A percentile compares a stretch with the other conserved stretches of the same genome.
phyloP scores from a whole-genome alignment of 108 stramenopile genomes.

The Chaetoceros tenuissimus region DNA sequence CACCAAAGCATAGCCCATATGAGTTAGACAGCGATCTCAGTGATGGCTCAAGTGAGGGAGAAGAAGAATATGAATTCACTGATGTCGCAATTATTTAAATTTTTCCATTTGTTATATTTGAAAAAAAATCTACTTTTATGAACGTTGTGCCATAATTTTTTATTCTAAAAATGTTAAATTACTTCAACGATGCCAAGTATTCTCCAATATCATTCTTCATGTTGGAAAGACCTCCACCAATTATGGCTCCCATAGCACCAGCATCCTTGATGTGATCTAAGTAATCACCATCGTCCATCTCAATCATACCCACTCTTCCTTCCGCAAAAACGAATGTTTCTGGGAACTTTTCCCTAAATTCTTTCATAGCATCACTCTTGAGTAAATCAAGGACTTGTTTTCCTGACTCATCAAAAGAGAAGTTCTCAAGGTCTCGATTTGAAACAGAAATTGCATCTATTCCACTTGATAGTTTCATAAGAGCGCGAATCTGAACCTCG shows the following conservation, averaged over 20 bases:
- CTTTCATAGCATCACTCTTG: slow-evolving; percentile 44
- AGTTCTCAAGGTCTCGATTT: slow-evolving; percentile 74
- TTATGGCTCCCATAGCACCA: slow-evolving; percentile 67
- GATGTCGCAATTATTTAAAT: not conserved
- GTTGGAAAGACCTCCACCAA: slow-evolving; percentile 53
- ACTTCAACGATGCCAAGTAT: slow-evolving; percentile 11
- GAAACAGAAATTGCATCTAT: slow-evolving; percentile 54
- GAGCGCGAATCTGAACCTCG: slow-evolving; percentile 41
- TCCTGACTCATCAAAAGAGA: slow-evolving; percentile 60
- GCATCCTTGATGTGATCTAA: slow-evolving; percentile 48
- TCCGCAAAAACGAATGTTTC: slow-evolving; percentile 55
- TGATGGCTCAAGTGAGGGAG: not conserved
- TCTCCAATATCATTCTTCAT: slow-evolving; percentile 15
- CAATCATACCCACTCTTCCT: slow-evolving; percentile 66
- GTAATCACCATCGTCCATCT: slow-evolving; percentile 28
- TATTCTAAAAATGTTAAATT: too few species aligned
- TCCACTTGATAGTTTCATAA: slow-evolving; percentile 32
- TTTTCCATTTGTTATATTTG: too few species aligned
- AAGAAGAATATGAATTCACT: not conserved
- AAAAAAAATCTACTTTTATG: too few species aligned
- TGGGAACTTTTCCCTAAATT: slow-evolving; percentile 42
- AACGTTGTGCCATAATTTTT: too few species aligned
- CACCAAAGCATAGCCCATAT: not conserved
- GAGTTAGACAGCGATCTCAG: not conserved
- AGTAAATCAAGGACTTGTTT: slow-evolving; percentile 59